Conservation (phyloP, 148 eudicot species). For the Dianthus caryophyllus region DNA sequence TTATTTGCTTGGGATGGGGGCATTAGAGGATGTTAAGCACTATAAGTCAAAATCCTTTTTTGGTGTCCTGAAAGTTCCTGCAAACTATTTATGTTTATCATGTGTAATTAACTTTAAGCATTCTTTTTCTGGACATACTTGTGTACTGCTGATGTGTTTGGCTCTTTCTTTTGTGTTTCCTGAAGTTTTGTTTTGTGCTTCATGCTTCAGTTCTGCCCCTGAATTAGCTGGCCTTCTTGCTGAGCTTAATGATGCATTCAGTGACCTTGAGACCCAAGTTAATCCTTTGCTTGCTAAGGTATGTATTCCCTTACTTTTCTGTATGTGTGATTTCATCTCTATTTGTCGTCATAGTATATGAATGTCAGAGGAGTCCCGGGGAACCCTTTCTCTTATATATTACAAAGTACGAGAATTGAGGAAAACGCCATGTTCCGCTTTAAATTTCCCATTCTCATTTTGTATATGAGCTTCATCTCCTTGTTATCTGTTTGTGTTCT, state of each 20-base stretch:
- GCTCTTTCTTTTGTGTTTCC: neutral
- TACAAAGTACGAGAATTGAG: neutral
- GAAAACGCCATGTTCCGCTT: neutral
- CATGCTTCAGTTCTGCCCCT: constrained; percentile 71
- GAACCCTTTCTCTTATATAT: neutral
- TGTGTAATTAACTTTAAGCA: too few relatives aligned
- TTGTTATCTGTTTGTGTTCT: too few relatives aligned
- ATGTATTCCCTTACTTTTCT: constrained; percentile 6
- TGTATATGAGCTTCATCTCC: too few relatives aligned
- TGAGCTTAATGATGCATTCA: constrained; percentile 66
- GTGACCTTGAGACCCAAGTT: constrained; percentile 70
- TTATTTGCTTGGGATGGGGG: too few relatives aligned
- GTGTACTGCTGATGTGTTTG: neutral
- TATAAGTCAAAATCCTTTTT: neutral
- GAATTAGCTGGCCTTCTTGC: constrained; percentile 77
- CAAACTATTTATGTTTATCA: neutral
- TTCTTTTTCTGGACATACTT: neutral
- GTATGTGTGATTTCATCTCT: neutral
- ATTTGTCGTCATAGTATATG: neutral
- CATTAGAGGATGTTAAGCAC: too few relatives aligned
- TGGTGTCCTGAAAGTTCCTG: neutral
- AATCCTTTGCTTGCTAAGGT: constrained; percentile 75
- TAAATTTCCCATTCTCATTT: neutral
- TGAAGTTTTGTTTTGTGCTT: neutral
- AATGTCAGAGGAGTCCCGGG: neutral